A percentile compares a stretch with the other conserved stretches of the same genome.
These are phyloP conservation scores for Buddleja alternifolia DNA, from an alignment of 257 asterid species.

Conservation along the genomic window DNA sequence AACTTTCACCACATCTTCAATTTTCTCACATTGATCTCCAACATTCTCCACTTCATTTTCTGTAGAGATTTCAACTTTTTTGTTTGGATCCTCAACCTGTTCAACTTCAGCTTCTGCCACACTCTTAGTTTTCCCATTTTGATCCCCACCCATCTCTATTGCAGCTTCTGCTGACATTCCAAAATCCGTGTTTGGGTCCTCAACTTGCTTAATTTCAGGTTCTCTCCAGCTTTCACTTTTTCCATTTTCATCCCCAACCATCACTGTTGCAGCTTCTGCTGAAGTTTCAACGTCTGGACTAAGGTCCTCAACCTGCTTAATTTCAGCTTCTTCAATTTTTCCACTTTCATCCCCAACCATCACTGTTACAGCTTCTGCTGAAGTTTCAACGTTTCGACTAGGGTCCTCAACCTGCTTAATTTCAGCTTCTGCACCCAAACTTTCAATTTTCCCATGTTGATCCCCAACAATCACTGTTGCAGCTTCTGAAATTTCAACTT, in stretches of 20 bases:
- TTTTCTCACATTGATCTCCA: constrained; percentile 31
- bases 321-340: constrained; percentile 3
- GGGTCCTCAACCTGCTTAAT: not conserved
- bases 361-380: constrained; percentile 10
- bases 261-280: constrained; percentile 10
- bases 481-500: not conserved
- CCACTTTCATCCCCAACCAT: not conserved
- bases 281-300: not conserved
- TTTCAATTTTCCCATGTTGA: not conserved
- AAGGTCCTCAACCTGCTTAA: not conserved
- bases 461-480: not conserved
- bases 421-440: constrained; percentile 10
- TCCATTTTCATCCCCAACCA: not conserved
- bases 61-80: constrained; percentile 7
- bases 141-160: not conserved
- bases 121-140: constrained; percentile 21
- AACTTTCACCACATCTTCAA: constrained; percentile 22
- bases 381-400: not conserved
- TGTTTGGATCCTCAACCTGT: constrained; percentile 25
- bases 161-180: constrained; percentile 1
- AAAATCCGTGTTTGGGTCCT: not conserved
- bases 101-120: constrained; percentile 32
- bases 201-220: not conserved
- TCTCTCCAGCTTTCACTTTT: not conserved
- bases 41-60: constrained; percentile 28